These are phyloP conservation scores for Cocos nucifera DNA, from an alignment of 176 grass and related monocot genomes.

Conservation along the genomic window DNA sequence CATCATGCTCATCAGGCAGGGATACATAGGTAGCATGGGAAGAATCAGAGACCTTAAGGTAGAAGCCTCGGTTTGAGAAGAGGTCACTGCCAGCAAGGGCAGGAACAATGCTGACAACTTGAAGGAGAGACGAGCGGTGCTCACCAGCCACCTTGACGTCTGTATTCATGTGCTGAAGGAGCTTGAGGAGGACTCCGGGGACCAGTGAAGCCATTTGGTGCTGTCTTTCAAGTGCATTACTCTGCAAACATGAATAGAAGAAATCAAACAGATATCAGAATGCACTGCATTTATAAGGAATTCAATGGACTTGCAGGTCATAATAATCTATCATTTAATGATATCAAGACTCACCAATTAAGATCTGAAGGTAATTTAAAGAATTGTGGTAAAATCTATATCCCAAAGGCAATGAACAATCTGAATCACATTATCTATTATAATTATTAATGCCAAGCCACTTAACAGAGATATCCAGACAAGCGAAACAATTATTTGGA, in stretches of 20 bases:
- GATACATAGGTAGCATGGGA: conserved; percentile 66
- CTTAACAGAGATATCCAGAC: not conserved
- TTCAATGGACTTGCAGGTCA: too few species aligned
- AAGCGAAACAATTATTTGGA: not conserved
- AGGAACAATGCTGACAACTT: conserved; percentile 85
- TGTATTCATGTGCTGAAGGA: conserved; percentile 79
- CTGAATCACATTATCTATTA: not conserved
- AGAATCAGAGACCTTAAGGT: conserved; percentile 85
- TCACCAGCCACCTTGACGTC: conserved; percentile 44
- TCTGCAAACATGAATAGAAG: conserved; percentile 15
- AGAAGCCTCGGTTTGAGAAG: conserved; percentile 77
- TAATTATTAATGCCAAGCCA: not conserved
- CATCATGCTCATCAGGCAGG: conserved; percentile 61
- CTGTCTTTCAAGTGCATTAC: conserved; percentile 18
- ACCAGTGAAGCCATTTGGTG: conserved; percentile 70
- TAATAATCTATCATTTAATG: too few species aligned
- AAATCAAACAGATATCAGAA: not conserved
- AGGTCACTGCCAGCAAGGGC: conserved; percentile 66
- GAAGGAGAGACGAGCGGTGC: conserved; percentile 79
- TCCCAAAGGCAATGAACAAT: not conserved
- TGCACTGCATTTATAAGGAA: too few species aligned
- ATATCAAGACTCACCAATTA: too few species aligned
- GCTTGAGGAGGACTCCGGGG: conserved; percentile 76
- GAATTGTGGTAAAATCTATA: too few species aligned
- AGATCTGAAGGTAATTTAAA: too few species aligned